Evolutionary conservation across 768 basidiomycete genomes (phyloP).

Genomic region (Suillus bovinus): DNA sequence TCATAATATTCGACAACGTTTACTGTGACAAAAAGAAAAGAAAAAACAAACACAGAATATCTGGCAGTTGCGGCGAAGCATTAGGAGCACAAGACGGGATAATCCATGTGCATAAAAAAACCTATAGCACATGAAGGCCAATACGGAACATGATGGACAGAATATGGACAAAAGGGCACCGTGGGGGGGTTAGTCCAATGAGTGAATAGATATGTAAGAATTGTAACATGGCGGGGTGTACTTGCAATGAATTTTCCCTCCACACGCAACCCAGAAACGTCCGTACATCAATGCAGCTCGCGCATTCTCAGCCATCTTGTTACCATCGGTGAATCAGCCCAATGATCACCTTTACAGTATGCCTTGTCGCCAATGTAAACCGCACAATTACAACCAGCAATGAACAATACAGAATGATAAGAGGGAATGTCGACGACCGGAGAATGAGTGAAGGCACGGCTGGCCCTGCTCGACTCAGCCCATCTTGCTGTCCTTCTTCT

Average conservation of each 20-base stretch:
- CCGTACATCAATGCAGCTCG: slow-evolving; percentile 22
- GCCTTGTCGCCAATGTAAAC: slow-evolving; percentile 8
- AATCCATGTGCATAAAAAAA: slow-evolving; percentile 8
- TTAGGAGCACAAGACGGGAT: slow-evolving; percentile 10
- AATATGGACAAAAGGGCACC: slow-evolving; percentile 19
- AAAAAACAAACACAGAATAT: slow-evolving; percentile 1
- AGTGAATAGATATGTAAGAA: slow-evolving; percentile 35
- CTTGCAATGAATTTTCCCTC: slow-evolving; percentile 21
- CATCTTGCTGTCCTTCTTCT: slow-evolving; percentile 88
- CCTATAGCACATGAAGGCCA: slow-evolving; percentile 10
- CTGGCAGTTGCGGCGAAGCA: not conserved
- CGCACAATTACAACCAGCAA: slow-evolving; percentile 11
- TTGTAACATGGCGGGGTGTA: slow-evolving; percentile 18
- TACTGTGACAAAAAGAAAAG: slow-evolving; percentile 13
- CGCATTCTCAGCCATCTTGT: slow-evolving; percentile 15
- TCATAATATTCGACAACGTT: slow-evolving; percentile 12
- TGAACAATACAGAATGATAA: slow-evolving; percentile 26
- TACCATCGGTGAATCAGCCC: slow-evolving; percentile 1
- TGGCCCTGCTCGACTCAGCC: slow-evolving; percentile 34
- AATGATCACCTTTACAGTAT: slow-evolving; percentile 2
- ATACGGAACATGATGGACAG: slow-evolving; percentile 7
- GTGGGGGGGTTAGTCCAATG: slow-evolving; percentile 27
- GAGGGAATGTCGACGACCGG: slow-evolving; percentile 31
- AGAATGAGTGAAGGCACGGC: slow-evolving; percentile 28
- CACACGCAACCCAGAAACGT: slow-evolving; percentile 22